These are phyloP conservation scores for Geotrichum macrosporum DNA, from an alignment of 1,139 yeast genomes.

Conservation along the genomic window DNA sequence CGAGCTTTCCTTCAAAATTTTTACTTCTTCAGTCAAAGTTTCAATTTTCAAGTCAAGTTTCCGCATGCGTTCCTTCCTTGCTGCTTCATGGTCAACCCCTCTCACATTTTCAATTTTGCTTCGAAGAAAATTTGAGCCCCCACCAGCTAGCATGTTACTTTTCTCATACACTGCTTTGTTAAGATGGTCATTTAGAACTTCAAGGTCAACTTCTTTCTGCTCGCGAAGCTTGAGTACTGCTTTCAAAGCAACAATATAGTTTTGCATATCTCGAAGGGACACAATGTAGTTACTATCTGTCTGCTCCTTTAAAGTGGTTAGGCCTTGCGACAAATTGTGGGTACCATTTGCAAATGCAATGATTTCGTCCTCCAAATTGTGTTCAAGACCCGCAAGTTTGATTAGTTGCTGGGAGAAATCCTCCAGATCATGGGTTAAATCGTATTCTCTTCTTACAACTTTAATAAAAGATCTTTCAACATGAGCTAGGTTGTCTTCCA, in stretches of 20 bases:
- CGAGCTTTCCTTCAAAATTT: conserved; percentile 64
- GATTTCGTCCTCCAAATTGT: conserved; percentile 48
- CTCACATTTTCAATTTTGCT: conserved; percentile 56
- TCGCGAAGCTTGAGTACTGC: conserved; percentile 78
- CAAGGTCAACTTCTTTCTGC: conserved; percentile 85
- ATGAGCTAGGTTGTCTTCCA: conserved; percentile 75
- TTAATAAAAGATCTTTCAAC: conserved; percentile 75
- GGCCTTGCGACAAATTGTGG: conserved; percentile 45
- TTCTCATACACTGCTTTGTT: conserved; percentile 66
- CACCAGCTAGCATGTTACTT: conserved; percentile 55
- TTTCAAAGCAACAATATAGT: conserved; percentile 73
- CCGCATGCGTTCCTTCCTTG: conserved; percentile 49
- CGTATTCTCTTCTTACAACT: conserved; percentile 67
- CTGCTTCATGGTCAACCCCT: conserved; percentile 55
- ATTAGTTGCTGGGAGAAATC: conserved; percentile 67
- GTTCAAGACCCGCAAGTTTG: conserved; percentile 59
- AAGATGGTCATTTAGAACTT: conserved; percentile 75
- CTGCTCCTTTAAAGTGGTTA: conserved; percentile 51
- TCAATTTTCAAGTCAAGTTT: conserved; percentile 56
- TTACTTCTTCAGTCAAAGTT: conserved; percentile 53
- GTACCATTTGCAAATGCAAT: conserved; percentile 52
- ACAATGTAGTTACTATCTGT: conserved; percentile 80
- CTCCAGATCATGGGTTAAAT: conserved; percentile 65
- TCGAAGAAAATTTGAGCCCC: conserved; percentile 49
- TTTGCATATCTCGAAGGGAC: conserved; percentile 80